A percentile compares a stretch with the other conserved stretches of the same genome.
These are phyloP conservation scores for Clarireedia hainanense DNA, from an alignment of 2,329 filamentous ascomycete genomes.

Conservation along the genomic window DNA sequence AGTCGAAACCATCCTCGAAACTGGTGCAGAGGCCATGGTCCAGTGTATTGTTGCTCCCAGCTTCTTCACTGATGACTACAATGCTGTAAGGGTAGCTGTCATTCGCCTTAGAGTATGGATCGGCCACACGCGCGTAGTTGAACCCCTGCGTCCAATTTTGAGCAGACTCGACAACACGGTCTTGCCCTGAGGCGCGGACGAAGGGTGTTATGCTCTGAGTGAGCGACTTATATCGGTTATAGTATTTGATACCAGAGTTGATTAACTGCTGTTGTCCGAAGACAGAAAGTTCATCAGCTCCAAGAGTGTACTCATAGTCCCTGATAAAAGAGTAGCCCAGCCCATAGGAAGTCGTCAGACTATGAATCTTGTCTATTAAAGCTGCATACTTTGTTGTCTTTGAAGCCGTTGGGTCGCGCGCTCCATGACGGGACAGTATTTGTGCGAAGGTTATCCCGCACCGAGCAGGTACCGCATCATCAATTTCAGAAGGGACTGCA, in stretches of 20 bases:
- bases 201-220: conserved; percentile 55
- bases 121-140: conserved; percentile 38
- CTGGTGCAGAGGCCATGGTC: conserved; percentile 62
- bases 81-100: conserved; percentile 46
- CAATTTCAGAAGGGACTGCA: conserved; percentile 60
- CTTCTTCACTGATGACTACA: conserved; percentile 61
- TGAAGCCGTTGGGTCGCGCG: conserved; percentile 65
- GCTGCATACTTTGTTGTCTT: conserved; percentile 59
- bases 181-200: conserved; percentile 60
- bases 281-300: conserved; percentile 58
- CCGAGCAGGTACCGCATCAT: conserved; percentile 49
- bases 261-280: conserved; percentile 65
- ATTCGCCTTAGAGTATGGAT: conserved; percentile 30
- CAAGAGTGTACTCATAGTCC: conserved; percentile 63
- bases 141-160: conserved; percentile 70
- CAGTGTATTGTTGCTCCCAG: conserved; percentile 70
- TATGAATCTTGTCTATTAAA: conserved; percentile 60
- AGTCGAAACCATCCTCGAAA: conserved; percentile 56
- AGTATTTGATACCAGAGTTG: conserved; percentile 70
- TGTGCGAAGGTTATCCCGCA: conserved; percentile 76
- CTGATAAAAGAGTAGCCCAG: conserved; percentile 61
- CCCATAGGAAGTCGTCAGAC: conserved; percentile 45
- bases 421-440: conserved; percentile 76
- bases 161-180: conserved; percentile 67
- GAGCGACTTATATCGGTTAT: conserved; percentile 60